Conservation (phyloP, 2,329 filamentous ascomycete genomes). For the Neopestalotiopsis sp. region DNA sequence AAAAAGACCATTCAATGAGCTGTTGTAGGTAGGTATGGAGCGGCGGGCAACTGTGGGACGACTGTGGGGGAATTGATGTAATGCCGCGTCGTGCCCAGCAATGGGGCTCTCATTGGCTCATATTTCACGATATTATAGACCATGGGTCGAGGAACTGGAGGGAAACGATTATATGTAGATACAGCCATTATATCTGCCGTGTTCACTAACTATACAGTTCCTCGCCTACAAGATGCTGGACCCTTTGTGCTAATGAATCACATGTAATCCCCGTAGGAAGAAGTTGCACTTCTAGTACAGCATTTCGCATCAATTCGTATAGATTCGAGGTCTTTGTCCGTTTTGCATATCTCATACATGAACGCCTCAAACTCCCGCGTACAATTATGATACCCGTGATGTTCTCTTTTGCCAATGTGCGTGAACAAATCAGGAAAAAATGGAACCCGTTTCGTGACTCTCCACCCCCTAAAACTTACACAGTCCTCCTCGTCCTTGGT, state of each 20-base stretch:
- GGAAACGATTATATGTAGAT: background rate
- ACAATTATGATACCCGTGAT: background rate
- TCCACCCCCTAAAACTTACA: background rate
- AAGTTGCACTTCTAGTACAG: no score
- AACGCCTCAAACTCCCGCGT: conserved; percentile 16
- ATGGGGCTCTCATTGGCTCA: conserved; percentile 2
- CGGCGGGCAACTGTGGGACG: conserved; percentile 17
- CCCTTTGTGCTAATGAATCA: background rate
- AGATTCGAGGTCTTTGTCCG: background rate
- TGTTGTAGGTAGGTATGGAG: background rate
- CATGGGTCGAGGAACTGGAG: background rate
- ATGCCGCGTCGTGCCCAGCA: conserved; percentile 5
- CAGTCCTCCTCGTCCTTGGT: background rate
- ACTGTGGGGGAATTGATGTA: conserved; percentile 12
- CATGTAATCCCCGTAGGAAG: no score
- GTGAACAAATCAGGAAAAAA: background rate
- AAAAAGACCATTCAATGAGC: background rate
- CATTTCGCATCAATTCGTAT: background rate
- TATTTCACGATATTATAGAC: background rate
- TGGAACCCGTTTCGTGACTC: background rate
- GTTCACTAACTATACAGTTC: no score
- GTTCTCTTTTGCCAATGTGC: background rate
- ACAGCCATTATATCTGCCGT: background rate
- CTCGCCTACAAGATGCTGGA: no score
- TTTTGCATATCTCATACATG: conserved; percentile 10